These are phyloP conservation scores for Scutellaria baicalensis DNA, from an alignment of 257 asterid species.

Conservation along the genomic window DNA sequence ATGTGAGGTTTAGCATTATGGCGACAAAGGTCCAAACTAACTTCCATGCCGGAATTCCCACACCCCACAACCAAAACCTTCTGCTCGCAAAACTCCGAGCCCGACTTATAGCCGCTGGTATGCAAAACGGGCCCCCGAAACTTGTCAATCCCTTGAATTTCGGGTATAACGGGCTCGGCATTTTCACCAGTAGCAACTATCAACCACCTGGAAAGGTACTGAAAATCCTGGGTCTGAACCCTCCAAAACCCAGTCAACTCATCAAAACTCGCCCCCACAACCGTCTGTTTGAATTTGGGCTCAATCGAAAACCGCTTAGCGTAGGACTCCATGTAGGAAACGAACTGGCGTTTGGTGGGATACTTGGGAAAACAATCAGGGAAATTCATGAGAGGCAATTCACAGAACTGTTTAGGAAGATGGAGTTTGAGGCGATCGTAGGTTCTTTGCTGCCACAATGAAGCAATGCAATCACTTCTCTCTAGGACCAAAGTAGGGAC, in stretches of 20 bases:
- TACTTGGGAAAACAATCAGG: conserved; percentile 63
- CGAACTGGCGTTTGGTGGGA: conserved; percentile 63
- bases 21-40: conserved; percentile 69
- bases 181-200: conserved; percentile 87
- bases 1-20: conserved; percentile 57
- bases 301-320: conserved; percentile 40
- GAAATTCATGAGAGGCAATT: conserved; percentile 56
- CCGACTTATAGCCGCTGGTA: conserved; percentile 56
- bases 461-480: conserved; percentile 67
- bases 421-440: conserved; percentile 86
- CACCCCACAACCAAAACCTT: conserved; percentile 73
- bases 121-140: conserved; percentile 58
- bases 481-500: conserved; percentile 67
- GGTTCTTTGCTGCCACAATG: conserved; percentile 69
- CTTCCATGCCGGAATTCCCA: conserved; percentile 98
- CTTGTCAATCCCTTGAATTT: conserved; percentile 47
- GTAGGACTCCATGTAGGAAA: conserved; percentile 64
- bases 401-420: conserved; percentile 68
- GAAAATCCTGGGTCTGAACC: conserved; percentile 31
- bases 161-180: conserved; percentile 70
- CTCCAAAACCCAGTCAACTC: conserved; percentile 36
- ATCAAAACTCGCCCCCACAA: conserved; percentile 40
- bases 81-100: conserved; percentile 38
- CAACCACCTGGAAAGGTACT: conserved; percentile 44
- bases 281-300: conserved; percentile 52